Evolutionary conservation across 2,329 filamentous ascomycete genomes (phyloP), one percentile per base, ranked within the genome.

Genomic region (Plectosphaerella sp.): DNA sequence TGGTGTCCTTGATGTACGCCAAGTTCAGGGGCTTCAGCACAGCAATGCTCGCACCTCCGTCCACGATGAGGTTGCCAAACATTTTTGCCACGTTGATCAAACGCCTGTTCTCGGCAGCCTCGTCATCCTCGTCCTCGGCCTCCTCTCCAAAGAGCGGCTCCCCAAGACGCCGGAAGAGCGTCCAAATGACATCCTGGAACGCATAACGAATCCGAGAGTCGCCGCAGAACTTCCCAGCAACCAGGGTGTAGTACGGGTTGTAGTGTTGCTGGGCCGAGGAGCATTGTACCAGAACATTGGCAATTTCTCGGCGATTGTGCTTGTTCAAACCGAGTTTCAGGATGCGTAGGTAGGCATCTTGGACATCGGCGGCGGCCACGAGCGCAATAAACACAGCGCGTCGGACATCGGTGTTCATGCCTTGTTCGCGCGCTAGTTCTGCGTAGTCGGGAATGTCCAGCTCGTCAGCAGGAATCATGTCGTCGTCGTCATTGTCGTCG

Each of bases 371-470:
- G 1, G 91, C 89, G 11, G 89, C 92, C 77, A 97, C 88, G 54
- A 99, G 85, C 5, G 91, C 86, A 35, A 95, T 82, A 68, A 99
- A 99, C 54, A 99, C 96, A n/a, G 91, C 89, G 50, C 90, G 84
- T 45, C 92, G 87, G 18, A 94, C 80, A 53, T 90, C 85, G 0
- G 91, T 96, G 65, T 91, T 94, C 82, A 97, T 91, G 18, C 90
- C 86, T 58, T 95, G 88, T 45, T 88, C 82, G 52, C 83, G 82
- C 14, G 91, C 91, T n/a, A 95, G 82, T 54, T 84, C 80, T 16
- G 76, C 73, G 10, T 92, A 81, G 61, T 96, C 88, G 1, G 88
- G 79, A 56, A 77, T 73, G 12, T 79, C 75, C 52, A 75, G 71
- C 24, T 74, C 69, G 35, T 63, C 58, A 25, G 70, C 67, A n/a